A percentile compares a stretch with the other conserved stretches of the same genome.
These are phyloP conservation scores for Phytophthora cryptogea DNA, from an alignment of 352 stramenopile genomes.

Conservation along the genomic window DNA sequence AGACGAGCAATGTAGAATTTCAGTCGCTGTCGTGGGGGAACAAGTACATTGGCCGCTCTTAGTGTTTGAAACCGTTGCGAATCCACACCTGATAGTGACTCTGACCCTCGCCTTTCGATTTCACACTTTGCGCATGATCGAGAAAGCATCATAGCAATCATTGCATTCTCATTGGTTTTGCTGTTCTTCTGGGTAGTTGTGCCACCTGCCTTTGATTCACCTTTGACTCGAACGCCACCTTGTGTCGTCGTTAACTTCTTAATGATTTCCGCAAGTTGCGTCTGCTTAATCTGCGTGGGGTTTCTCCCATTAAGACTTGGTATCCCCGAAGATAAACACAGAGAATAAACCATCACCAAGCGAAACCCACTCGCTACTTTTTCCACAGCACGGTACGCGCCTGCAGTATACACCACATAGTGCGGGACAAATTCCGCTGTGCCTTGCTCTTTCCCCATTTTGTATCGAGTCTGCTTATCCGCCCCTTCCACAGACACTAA, in stretches of 20 bases:
- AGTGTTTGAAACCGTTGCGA: conserved; percentile 6
- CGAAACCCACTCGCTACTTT: conserved; percentile 17
- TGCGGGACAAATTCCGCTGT: conserved; percentile 9
- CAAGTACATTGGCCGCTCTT: conserved; percentile 8
- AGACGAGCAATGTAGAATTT: conserved; percentile 11
- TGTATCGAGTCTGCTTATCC: neutral
- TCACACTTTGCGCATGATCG: neutral
- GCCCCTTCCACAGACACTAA: conserved; percentile 5
- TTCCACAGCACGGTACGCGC: conserved; percentile 2
- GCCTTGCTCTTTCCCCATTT: conserved; percentile 12
- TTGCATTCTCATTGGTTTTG: neutral
- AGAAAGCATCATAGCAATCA: conserved; percentile 15
- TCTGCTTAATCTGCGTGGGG: conserved; percentile 1
- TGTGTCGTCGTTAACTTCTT: conserved; percentile 3
- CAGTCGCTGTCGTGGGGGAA: conserved; percentile 2
- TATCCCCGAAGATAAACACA: conserved; percentile 9
- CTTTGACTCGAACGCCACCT: conserved; percentile 4
- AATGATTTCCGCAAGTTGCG: conserved; percentile 5
- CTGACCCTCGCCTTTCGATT: conserved; percentile 5
- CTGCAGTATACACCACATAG: conserved; percentile 16
- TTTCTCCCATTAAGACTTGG: conserved; percentile 3
- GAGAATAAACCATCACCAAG: conserved; percentile 9
- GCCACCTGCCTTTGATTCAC: neutral
- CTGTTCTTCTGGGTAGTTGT: too few species aligned
- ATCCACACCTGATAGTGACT: conserved; percentile 8